phyloP scores from a whole-genome alignment of 495 filamentous ascomycete genomes.

The Hyphodiscus hymeniophilus region DNA sequence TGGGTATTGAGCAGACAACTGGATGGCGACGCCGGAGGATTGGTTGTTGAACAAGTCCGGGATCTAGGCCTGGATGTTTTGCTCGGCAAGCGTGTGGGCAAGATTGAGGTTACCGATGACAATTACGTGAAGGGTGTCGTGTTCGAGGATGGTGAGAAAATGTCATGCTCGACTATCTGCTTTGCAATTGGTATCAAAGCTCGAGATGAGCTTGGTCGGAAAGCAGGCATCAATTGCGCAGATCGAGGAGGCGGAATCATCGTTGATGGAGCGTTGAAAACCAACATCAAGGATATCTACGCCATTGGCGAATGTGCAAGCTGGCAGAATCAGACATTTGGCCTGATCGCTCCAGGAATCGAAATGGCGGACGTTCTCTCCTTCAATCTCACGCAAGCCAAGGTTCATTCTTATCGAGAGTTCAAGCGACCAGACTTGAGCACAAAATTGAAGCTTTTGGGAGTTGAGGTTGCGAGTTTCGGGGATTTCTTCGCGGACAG shows the following conservation, averaged over 20 bases:
- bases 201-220: slow-evolving; percentile 69
- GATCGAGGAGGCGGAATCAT: slow-evolving; percentile 65
- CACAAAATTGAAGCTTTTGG: slow-evolving; percentile 88
- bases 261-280: slow-evolving; percentile 60
- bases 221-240: slow-evolving; percentile 65
- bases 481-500: slow-evolving; percentile 91
- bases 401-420: slow-evolving; percentile 54
- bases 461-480: slow-evolving; percentile 92
- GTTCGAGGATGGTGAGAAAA: slow-evolving; percentile 78
- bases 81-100: slow-evolving; percentile 67
- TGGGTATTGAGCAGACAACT: slow-evolving; percentile 87
- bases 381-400: slow-evolving; percentile 88
- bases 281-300: slow-evolving; percentile 68
- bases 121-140: slow-evolving; percentile 66
- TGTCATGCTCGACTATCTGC: slow-evolving; percentile 79
- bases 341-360: slow-evolving; percentile 86
- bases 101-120: slow-evolving; percentile 57
- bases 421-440: slow-evolving; percentile 87
- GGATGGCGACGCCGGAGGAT: slow-evolving; percentile 71
- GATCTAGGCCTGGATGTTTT: slow-evolving; percentile 79
- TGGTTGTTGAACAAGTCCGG: slow-evolving; percentile 80
- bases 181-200: slow-evolving; percentile 90
- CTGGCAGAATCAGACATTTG: slow-evolving; percentile 90
- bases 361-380: slow-evolving; percentile 95
- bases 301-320: slow-evolving; percentile 93